Base-by-base conservation (phyloP, 345 rosid genomes). In the Hibiscus syriacus region DNA sequence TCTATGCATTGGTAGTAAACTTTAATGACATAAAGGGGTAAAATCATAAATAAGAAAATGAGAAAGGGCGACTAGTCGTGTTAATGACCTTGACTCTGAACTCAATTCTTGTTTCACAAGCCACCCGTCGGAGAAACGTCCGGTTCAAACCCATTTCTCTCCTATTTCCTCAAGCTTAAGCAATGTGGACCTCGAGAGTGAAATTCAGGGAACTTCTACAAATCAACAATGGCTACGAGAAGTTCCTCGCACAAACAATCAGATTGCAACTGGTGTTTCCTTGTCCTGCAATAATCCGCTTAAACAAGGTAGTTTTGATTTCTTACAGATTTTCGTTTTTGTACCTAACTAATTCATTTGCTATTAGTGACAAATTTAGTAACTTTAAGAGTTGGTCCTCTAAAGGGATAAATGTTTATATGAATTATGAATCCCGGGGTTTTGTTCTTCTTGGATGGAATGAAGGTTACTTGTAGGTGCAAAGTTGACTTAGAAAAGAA, bases 241-340 rank as follows among this genome's bases (percentile, higher is more conserved):
- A n/a, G 0, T 23, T 41, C 34, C 30, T n/a, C n/a, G n/a, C n/a
- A n/a, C n/a, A n/a, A n/a, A n/a, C n/a, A n/a, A n/a, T n/a, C n/a
- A n/a, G n/a, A n/a, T n/a, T n/a, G n/a, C n/a, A n/a, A n/a, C n/a
- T n/a, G n/a, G n/a, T n/a, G n/a, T n/a, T n/a, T n/a, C n/a, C n/a
- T n/a, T n/a, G n/a, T n/a, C n/a, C n/a, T n/a, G n/a, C n/a, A n/a
- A n/a, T n/a, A n/a, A 5, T 73, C 64, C 39, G 32, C 55, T 45
- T 52, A 68, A 55, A 14, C 74, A 71, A 76, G 82, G 84, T 81
- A 65, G n/a, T 56, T 20, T 60, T n/a, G 12, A 4, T 25, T 43
- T 43, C 57, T 49, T 66, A 30, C 6, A 66, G n/a, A 57, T 49
- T 17, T 29, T 32, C 27, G 48, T 27, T 10, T n/a, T 30, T 1